Conservation (phyloP, 495 filamentous ascomycete species). For the Neurospora hispaniola region DNA sequence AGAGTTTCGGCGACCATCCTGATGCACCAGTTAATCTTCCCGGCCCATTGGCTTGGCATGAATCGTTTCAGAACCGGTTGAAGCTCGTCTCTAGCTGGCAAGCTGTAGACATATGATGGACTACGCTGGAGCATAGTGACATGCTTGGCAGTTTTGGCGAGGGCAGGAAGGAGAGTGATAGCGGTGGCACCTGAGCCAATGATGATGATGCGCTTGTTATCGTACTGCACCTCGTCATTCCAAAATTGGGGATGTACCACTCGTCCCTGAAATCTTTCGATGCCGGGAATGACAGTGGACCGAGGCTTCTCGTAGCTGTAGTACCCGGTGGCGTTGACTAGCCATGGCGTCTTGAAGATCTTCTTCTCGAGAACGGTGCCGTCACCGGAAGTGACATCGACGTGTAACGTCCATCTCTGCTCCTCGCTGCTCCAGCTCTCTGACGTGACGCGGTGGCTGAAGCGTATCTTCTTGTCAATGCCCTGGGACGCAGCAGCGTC, state of each 20-base stretch:
- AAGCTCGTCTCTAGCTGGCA: conserved; percentile 29
- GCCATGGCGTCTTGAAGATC: conserved; percentile 39
- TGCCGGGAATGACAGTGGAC: conserved; percentile 45
- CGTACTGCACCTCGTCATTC: conserved; percentile 40
- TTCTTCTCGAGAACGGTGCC: conserved; percentile 29
- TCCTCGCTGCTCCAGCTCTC: conserved; percentile 51
- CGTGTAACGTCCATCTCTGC: conserved; percentile 50
- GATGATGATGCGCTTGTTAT: conserved; percentile 40
- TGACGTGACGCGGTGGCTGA: conserved; percentile 42
- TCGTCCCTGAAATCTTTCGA: conserved; percentile 46
- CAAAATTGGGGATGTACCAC: conserved; percentile 56
- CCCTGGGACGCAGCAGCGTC: conserved; percentile 47
- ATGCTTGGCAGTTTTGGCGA: conserved; percentile 36
- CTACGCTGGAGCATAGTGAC: conserved; percentile 51
- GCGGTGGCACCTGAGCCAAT: conserved; percentile 51
- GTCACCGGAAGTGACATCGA: conserved; percentile 30
- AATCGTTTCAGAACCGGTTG: conserved; percentile 18
- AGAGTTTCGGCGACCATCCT: conserved; percentile 20
- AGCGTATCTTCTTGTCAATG: conserved; percentile 52
- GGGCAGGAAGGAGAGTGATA: conserved; percentile 41
- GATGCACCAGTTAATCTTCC: conserved; percentile 25
- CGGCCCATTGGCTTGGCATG: conserved; percentile 31
- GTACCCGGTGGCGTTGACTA: conserved; percentile 57
- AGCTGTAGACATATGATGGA: conserved; percentile 46
- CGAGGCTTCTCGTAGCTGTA: conserved; percentile 54